Evolutionary conservation across 768 basidiomycete species (phyloP).

Genomic region (Pleurotus sapidus): DNA sequence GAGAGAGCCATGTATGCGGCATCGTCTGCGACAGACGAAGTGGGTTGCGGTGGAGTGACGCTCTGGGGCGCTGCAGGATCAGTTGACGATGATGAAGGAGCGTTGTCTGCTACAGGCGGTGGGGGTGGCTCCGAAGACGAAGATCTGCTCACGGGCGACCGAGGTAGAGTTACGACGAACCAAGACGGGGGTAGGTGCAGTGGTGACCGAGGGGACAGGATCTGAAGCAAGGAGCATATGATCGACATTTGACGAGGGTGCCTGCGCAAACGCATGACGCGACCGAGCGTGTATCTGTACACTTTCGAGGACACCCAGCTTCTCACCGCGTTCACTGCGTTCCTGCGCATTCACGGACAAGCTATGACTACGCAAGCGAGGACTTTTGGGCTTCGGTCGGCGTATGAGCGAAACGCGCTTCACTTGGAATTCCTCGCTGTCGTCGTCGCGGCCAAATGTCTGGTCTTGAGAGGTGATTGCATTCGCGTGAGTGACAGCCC

Average conservation of each 20-base stretch:
- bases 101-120: conserved; percentile 8
- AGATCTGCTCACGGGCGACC: conserved; percentile 23
- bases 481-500: conserved; percentile 73
- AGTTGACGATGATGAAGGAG: conserved; percentile 10
- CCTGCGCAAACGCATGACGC: conserved; percentile 52
- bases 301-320: conserved; percentile 56
- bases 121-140: conserved; percentile 10
- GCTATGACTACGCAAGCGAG: conserved; percentile 59
- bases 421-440: conserved; percentile 46
- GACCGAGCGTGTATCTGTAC: conserved; percentile 64
- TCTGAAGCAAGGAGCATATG: conserved; percentile 49
- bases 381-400: conserved; percentile 23
- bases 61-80: conserved; percentile 21
- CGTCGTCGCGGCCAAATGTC: conserved; percentile 47
- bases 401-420: conserved; percentile 25
- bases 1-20: conserved; percentile 19
- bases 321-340: conserved; percentile 36
- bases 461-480: conserved; percentile 55
- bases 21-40: not conserved
- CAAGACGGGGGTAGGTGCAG: conserved; percentile 22
- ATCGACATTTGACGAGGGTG: conserved; percentile 13
- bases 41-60: not conserved
- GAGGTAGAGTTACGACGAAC: conserved; percentile 50
- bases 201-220: conserved; percentile 11
- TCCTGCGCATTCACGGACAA: conserved; percentile 46